Conservation (phyloP, 1,284 basidiomycete genomes). For the Trichosporon asahii region DNA sequence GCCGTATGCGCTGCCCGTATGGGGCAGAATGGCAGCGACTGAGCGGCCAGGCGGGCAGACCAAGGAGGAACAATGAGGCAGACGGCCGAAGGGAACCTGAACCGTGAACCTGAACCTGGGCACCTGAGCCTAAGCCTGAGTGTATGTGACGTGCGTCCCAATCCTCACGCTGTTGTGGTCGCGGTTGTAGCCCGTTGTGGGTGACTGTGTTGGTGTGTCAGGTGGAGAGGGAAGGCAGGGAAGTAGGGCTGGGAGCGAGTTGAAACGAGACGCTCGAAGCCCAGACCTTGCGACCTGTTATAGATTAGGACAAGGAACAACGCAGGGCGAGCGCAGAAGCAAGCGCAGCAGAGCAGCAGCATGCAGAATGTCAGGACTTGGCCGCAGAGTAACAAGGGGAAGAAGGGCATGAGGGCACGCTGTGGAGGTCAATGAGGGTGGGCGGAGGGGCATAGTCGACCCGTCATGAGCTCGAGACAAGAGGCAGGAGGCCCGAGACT, state of each 20-base stretch:
- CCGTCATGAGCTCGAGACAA: not conserved
- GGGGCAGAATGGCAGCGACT: not conserved
- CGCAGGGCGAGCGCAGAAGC: not conserved
- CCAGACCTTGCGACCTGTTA: conserved; percentile 1
- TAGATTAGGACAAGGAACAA: not conserved
- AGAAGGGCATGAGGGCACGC: not conserved
- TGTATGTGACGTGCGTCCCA: not conserved
- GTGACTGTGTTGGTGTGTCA: not conserved
- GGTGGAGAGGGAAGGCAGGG: conserved; percentile 24
- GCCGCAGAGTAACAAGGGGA: not conserved
- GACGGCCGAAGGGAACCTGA: not conserved
- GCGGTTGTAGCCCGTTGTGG: not conserved
- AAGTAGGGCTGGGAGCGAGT: not conserved
- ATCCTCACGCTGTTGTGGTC: not conserved
- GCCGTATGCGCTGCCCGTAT: conserved; percentile 1
- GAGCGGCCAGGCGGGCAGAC: not conserved
- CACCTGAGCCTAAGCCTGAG: conserved; percentile 5
- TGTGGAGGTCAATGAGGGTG: not conserved
- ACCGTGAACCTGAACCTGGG: not conserved
- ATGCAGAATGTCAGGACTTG: not conserved
- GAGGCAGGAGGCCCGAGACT: conserved; percentile 1
- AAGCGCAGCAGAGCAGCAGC: not conserved
- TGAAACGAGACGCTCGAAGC: not conserved
- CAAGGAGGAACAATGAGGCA: not conserved
- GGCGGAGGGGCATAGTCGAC: not conserved